Evolutionary conservation across 208 protist genomes (phyloP), one percentile per base, ranked within the genome.

Genomic region (Wallacemonas sp.): DNA sequence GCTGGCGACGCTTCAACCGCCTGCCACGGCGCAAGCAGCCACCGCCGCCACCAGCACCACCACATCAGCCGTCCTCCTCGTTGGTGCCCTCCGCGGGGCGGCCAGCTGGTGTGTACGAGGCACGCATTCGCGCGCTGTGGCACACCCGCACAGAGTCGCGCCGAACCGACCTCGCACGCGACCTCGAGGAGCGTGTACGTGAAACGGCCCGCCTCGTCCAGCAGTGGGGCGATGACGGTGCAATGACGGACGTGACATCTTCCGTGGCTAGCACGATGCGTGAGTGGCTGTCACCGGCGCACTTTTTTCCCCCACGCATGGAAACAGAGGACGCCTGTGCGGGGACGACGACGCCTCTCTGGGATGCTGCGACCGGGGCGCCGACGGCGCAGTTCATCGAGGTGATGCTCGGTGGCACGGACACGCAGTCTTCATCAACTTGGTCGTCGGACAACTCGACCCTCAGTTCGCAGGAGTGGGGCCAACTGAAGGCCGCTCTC

Each of bases 1-100:
- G 80, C 52, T 46, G 85, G 52, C 74, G 81, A 4, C 77, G 84
- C 26, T 90, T 90, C 62, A 69, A 80, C 31, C 80, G 84, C 12
- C 54, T 72, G 3, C 80, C 84, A 1, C 84, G 84, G 12, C 77
- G 75, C 44, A 57, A 78, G 25, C 38, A 65, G 48, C 28, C 32
- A 4, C 25, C 18, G 31, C 62, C 7, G 3, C 3, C 18, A n/a
- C n/a, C n/a, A n/a, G n/a, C n/a, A n/a, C n/a, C n/a, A n/a, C n/a
- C n/a, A n/a, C n/a, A n/a, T n/a, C n/a, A n/a, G n/a, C n/a, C n/a
- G n/a, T n/a, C n/a, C n/a, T n/a, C n/a, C n/a, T n/a, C n/a, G n/a
- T n/a, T n/a, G n/a, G n/a, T n/a, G n/a, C n/a, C n/a, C n/a, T n/a
- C n/a, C n/a, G n/a, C n/a, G n/a, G n/a, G n/a, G n/a, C n/a, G n/a